Percentiles rank a stretch among this genome's conserved stretches.
Conservation (phyloP, 495 filamentous ascomycete genomes). For the Tuber microsphaerosporum region DNA sequence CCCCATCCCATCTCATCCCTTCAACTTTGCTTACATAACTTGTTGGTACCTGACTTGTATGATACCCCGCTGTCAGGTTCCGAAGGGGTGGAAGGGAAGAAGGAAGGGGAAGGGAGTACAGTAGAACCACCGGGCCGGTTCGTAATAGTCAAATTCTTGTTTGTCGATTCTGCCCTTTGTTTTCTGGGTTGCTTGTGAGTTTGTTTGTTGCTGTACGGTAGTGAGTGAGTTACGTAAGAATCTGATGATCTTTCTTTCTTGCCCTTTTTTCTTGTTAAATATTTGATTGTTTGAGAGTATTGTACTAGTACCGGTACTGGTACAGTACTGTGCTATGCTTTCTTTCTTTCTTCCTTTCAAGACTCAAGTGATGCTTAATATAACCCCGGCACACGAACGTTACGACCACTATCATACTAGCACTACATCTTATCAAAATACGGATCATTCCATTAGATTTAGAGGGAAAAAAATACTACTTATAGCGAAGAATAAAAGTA, state of each 20-base stretch:
- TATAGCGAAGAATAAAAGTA: neutral
- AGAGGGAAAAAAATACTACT: neutral
- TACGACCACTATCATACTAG: neutral
- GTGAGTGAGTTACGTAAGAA: too few relatives aligned
- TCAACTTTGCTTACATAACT: too few relatives aligned
- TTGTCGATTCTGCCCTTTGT: neutral
- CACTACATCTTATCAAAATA: neutral
- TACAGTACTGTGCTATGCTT: too few relatives aligned
- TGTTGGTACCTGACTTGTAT: neutral
- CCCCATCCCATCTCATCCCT: too few relatives aligned
- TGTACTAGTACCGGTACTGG: too few relatives aligned
- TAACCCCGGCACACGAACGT: neutral
- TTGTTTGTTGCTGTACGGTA: too few relatives aligned
- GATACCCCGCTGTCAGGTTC: neutral
- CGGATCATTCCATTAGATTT: neutral
- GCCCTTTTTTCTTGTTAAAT: too few relatives aligned
- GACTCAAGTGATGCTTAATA: neutral
- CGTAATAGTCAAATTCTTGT: slow-evolving; percentile 34
- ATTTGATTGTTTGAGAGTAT: too few relatives aligned
- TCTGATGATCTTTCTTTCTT: too few relatives aligned
- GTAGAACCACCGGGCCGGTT: slow-evolving; percentile 18
- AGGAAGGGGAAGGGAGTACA: too few relatives aligned
- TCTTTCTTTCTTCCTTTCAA: too few relatives aligned
- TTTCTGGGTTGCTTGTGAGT: neutral
- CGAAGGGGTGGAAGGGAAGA: neutral